Evolutionary conservation across 768 basidiomycete genomes (phyloP).

Genomic region (Mycena maculata): DNA sequence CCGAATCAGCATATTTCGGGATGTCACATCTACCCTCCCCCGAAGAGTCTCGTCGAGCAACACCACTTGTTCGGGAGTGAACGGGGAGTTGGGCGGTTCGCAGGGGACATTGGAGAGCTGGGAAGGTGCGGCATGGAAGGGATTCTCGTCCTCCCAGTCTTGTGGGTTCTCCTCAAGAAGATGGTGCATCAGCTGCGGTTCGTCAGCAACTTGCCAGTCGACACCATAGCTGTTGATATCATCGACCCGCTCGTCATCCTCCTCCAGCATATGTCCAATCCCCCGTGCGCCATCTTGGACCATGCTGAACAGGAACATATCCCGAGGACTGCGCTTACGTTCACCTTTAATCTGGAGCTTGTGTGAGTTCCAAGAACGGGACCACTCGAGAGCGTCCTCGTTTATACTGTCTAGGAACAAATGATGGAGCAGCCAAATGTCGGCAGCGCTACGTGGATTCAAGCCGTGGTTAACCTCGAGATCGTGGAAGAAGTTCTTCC

Average conservation of each 20-base stretch:
- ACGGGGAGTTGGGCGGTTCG: constrained; percentile 8
- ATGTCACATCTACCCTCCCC: not conserved
- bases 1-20: constrained; percentile 1
- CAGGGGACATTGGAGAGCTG: constrained; percentile 1
- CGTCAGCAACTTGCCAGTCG: constrained; percentile 25
- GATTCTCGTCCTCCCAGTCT: constrained; percentile 14
- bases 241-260: not conserved
- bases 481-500: constrained; percentile 44
- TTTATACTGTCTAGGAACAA: constrained; percentile 42
- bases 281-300: constrained; percentile 33
- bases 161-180: constrained; percentile 24
- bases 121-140: not conserved
- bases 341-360: constrained; percentile 19
- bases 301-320: constrained; percentile 37
- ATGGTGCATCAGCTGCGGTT: constrained; percentile 17
- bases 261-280: not conserved
- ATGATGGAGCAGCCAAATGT: constrained; percentile 46
- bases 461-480: constrained; percentile 41
- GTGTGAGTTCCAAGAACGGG: constrained; percentile 44
- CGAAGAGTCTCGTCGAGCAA: not conserved
- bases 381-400: constrained; percentile 40
- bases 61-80: not conserved
- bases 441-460: constrained; percentile 20
- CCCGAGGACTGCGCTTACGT: constrained; percentile 24
- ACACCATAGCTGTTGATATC: constrained; percentile 27